Percentiles rank a stretch among this genome's conserved stretches.
phyloP scores from a whole-genome alignment of 345 rosid species.

The Arabidopsis thaliana region TAIR10.1 NC_003075.7:919001-919500 shows the following conservation, averaged over 20 bases:
- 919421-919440: not conserved
- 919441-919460: not conserved
- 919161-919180: too few species aligned
- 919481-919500: not conserved
- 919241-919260: slow-evolving; percentile 15
- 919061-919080: not conserved
- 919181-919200: too few species aligned
- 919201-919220: too few species aligned
- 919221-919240: too few species aligned
- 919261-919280: slow-evolving; percentile 15
- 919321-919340: slow-evolving; percentile 36
- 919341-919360: slow-evolving; percentile 16
- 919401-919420: too few species aligned
- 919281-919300: slow-evolving; percentile 40
- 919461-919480: slow-evolving; percentile 8
- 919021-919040: too few species aligned
- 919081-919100: not conserved
- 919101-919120: not conserved
- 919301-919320: slow-evolving; percentile 42
- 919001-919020: slow-evolving; percentile 2
- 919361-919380: not conserved
- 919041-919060: not conserved
- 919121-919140: not conserved
- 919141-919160: not conserved
- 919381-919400: not conserved